Evolutionary conservation across 192 early-diverging fungal genomes (phyloP), one percentile per base, ranked within the genome.

Genomic region (Dissophora ornata): DNA sequence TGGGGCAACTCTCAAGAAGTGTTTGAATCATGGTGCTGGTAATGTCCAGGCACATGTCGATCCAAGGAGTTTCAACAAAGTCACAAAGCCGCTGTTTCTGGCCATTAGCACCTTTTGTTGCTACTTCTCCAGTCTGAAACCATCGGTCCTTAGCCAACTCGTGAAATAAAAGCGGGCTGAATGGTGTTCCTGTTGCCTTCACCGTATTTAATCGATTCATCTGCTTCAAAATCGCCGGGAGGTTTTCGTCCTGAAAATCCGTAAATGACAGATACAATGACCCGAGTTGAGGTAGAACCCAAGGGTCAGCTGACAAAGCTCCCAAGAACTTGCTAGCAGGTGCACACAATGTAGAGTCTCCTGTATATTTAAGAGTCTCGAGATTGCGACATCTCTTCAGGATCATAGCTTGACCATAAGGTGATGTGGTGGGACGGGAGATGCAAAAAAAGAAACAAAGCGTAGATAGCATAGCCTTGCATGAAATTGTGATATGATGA

Each of bases 21-120:
- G 34, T 21, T 25, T 42, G 55, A 13, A 57, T 57, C 55, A 42
- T 42, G 13, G 12, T 22, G 24, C 55, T 57, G 7, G 55, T 57
- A 3, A 57, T 36, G 18, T 22, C 24, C 3, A 3, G 1, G 22
- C 55, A 57, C 4, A 6, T 19, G 13, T 38, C 24, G 24, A 57
- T 10, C 6, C 24, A 7, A 7, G 41, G 22, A 3, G 38, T 57
- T 42, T 57, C 55, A 21, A 57, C 6, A 6, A 19, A 11, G 36
- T 57, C 55, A 7, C 30, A 36, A 32, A 34, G 33, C 19, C 52
- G 28, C 19, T 30, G 13, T 38, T 38, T 13, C 36, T 13, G 36
- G 13, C 36, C 13, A 13, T 38, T 38, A 38, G 36, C 36, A 38
- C 13, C n/a, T n/a, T n/a, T n/a, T n/a, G n/a, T n/a, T n/a, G n/a